phyloP scores from a whole-genome alignment of 192 early-diverging fungal species.

The Geosiphon pyriformis region DNA sequence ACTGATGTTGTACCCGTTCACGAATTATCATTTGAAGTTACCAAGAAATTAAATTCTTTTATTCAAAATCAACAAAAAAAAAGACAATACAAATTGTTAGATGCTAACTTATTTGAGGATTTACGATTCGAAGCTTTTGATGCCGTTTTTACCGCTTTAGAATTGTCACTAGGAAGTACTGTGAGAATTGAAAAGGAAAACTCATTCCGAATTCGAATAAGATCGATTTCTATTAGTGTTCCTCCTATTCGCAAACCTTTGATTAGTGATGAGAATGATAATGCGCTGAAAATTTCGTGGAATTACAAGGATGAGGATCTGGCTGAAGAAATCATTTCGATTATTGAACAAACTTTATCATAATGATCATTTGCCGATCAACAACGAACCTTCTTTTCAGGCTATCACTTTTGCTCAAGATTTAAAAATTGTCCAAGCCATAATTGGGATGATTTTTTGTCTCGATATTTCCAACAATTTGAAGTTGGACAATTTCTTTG shows the following conservation, averaged over 20 bases:
- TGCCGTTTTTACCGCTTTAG: no score
- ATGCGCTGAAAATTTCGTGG: slow-evolving; percentile 51
- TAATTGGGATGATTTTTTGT: no score
- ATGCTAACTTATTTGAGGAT: slow-evolving; percentile 32
- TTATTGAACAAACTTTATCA: slow-evolving; percentile 41
- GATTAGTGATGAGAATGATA: slow-evolving; percentile 26
- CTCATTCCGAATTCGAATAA: slow-evolving; percentile 9
- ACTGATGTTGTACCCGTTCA: slow-evolving; percentile 12
- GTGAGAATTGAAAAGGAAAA: neutral
- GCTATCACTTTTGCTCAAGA: no score
- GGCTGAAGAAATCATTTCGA: slow-evolving; percentile 51
- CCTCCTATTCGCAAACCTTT: slow-evolving; percentile 30
- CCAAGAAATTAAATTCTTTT: slow-evolving; percentile 8
- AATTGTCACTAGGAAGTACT: no score
- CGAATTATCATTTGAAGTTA: neutral
- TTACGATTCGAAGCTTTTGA: slow-evolving; percentile 31
- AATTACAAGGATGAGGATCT: slow-evolving; percentile 62
- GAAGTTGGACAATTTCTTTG: no score
- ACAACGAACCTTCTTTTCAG: no score
- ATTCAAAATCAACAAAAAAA: neutral
- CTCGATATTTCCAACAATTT: no score
- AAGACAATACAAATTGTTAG: slow-evolving; percentile 19
- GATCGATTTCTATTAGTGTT: slow-evolving; percentile 23
- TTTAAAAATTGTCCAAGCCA: no score
- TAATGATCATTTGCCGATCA: no score